Evolutionary conservation across 176 grass and related monocot species (phyloP), one percentile per base, ranked within the genome.

Genomic region (Canna indica): DNA sequence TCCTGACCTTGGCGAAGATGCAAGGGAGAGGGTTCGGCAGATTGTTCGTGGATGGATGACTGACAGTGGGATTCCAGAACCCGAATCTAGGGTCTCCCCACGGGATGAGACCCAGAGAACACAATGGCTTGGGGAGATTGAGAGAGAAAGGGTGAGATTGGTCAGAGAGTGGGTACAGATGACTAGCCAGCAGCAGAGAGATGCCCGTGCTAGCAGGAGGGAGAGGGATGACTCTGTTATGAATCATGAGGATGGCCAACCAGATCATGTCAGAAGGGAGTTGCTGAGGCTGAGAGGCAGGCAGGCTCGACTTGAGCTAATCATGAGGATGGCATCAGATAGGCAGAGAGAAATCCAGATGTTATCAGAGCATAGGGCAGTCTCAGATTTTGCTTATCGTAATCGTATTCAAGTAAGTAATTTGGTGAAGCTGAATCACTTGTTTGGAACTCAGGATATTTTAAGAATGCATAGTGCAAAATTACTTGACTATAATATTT

Each of bases 301-400:
- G 75, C 89, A 97, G 76, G 89, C 86, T 42, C 77, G 86, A 62
- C 86, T 92, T 36, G 94, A 99, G 52, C 75, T 93, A 64, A 64
- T 93, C 75, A 88, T 81, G 86, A 87, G 86, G 60, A 90, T 93
- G 89, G 90, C 82, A 53, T 74, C 68, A 36, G 94, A 99, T 72
- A 88, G 94, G 32, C 86, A 99, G 71, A 85, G 77, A 52, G 94
- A 99, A 80, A 82, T 99, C 33, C 82, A 75, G n/a, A 76, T 65
- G 52, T 80, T 99, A 34, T 79, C 77, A 8, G 82, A 80, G 28
- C 86, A 85, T 69, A 81, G 80, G 14, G 65, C 78, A 26, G 94
- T 99, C 22, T 93, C 94, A 20, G 72, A 67, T 47, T 99, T 99
- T 65, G 48, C 86, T 25, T 89, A 90, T 75, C 86, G 86, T 56